Conservation (phyloP, 306 rosid species). For the Sicyos baderoa region DNA sequence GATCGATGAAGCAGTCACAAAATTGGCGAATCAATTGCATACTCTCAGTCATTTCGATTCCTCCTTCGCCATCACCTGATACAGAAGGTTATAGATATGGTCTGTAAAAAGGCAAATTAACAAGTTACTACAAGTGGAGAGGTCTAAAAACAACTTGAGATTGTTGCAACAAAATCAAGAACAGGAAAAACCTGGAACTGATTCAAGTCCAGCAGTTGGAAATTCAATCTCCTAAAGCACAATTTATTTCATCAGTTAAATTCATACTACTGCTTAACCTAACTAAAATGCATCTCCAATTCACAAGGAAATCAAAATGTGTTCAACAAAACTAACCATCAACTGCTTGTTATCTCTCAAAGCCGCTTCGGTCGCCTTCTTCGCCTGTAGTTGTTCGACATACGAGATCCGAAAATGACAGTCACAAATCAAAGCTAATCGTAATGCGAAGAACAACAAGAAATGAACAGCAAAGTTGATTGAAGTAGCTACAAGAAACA, state of each 20-base stretch:
- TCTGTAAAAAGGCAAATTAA: constrained; percentile 14
- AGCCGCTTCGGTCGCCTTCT: constrained; percentile 66
- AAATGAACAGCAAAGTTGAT: background rate
- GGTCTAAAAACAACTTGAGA: background rate
- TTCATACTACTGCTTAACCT: constrained; percentile 17
- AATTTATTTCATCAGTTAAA: constrained; percentile 29
- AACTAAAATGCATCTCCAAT: constrained; percentile 17
- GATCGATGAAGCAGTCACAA: constrained; percentile 42
- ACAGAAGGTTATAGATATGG: constrained; percentile 14
- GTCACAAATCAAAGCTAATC: constrained; percentile 8
- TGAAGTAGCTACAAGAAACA: background rate
- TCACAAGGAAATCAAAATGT: constrained; percentile 18
- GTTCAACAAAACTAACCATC: constrained; percentile 54
- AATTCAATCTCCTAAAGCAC: constrained; percentile 84
- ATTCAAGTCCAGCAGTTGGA: constrained; percentile 85
- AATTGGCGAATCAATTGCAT: constrained; percentile 85
- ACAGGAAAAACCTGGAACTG: constrained; percentile 69
- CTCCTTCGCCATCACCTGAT: constrained; percentile 97
- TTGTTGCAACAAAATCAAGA: background rate
- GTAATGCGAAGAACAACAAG: constrained; percentile 1
- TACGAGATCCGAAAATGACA: constrained; percentile 20
- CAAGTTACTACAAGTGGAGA: constrained; percentile 6
- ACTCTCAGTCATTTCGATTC: constrained; percentile 89
- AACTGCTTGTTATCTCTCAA: constrained; percentile 58
- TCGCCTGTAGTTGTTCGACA: constrained; percentile 47